Evolutionary conservation across 2,329 filamentous ascomycete genomes (phyloP).

Genomic region (Pyrenochaeta sp.): DNA sequence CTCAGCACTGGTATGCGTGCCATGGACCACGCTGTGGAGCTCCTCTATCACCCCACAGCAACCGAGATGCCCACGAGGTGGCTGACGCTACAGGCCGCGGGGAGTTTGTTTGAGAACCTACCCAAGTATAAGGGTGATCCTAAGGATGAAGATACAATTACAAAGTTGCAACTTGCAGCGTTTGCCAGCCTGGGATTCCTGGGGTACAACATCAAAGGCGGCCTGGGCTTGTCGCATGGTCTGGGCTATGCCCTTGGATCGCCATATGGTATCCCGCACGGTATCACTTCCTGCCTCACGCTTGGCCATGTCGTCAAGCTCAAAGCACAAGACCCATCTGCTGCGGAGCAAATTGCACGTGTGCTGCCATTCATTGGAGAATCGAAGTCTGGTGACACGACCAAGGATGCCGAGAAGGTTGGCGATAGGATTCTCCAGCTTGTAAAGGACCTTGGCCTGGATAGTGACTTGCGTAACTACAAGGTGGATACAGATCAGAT

Average conservation of each 20-base stretch:
- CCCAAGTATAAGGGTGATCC: conserved; percentile 57
- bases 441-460: conserved; percentile 55
- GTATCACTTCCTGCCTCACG: conserved; percentile 64
- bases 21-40: conserved; percentile 65
- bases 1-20: conserved; percentile 62
- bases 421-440: conserved; percentile 55
- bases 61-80: conserved; percentile 61
- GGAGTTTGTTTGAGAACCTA: conserved; percentile 58
- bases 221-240: conserved; percentile 58
- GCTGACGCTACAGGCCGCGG: conserved; percentile 56
- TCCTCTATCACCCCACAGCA: conserved; percentile 61
- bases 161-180: conserved; percentile 61
- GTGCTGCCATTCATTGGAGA: conserved; percentile 56
- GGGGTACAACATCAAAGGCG: conserved; percentile 60
- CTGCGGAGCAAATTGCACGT: conserved; percentile 57
- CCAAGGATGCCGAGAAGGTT: conserved; percentile 55
- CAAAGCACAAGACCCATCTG: conserved; percentile 56
- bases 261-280: conserved; percentile 65
- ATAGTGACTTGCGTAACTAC: conserved; percentile 58
- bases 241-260: conserved; percentile 63
- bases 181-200: conserved; percentile 62
- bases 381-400: conserved; percentile 48
- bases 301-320: conserved; percentile 64
- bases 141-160: conserved; percentile 59
- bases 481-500: conserved; percentile 54